Conservation (phyloP, 305 asterid genomes). For the Plantago coronopus region DNA sequence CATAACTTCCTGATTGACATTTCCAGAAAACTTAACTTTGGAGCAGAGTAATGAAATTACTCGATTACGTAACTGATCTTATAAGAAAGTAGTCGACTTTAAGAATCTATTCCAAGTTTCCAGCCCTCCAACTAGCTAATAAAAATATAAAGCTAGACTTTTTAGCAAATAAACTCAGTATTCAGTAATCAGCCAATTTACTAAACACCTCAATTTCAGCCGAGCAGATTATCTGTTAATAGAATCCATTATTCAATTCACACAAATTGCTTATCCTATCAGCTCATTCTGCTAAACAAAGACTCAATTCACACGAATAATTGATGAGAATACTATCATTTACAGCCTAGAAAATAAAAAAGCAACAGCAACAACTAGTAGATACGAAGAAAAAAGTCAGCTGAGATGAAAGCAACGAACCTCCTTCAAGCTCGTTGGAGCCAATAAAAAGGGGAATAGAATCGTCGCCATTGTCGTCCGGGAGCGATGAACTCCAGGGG, state of each 20-base stretch:
- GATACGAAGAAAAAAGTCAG: background rate
- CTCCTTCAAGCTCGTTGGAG: conserved; percentile 87
- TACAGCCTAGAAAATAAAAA: no score
- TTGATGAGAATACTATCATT: no score
- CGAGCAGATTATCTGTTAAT: background rate
- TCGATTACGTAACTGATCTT: no score
- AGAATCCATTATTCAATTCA: no score
- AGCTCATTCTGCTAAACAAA: background rate
- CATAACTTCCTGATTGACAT: background rate
- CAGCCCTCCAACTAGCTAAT: background rate
- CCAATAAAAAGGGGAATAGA: conserved; percentile 56
- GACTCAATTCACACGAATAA: background rate
- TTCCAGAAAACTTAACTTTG: background rate
- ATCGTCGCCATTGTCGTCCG: conserved; percentile 34
- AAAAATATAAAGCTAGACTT: no score
- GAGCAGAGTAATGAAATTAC: no score
- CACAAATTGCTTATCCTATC: no score
- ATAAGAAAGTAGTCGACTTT: no score
- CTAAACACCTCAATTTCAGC: background rate
- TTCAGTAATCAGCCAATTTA: no score
- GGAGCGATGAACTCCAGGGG: conserved; percentile 65
- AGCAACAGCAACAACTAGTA: background rate
- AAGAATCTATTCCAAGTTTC: no score
- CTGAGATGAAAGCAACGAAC: conserved; percentile 24
- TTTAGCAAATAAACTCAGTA: no score